Evolutionary conservation across 345 rosid species (phyloP), one percentile per base, ranked within the genome.

Genomic region (Trapa incisa): DNA sequence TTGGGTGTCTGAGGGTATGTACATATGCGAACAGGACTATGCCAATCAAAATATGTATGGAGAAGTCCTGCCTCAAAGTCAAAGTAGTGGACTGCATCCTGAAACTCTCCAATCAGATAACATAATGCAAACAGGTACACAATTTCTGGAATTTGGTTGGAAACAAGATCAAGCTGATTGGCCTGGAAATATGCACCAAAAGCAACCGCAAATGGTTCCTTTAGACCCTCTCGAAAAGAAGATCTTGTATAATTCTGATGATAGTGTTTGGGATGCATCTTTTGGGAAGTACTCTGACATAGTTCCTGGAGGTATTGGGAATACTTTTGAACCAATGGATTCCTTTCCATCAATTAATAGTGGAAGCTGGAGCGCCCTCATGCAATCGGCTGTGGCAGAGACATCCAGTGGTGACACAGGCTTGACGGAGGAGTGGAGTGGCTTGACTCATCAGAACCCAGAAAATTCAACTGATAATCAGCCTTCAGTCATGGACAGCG

Each of bases 301-400:
- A 52, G 81, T 75, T 70, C 64, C 84, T 52, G 85, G 84, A 77
- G 86, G 82, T 11, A 75, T 77, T 45, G 78, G 75, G 64, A 82
- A 71, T 75, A 39, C 73, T 47, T 61, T 75, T 65, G 91, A 77
- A 58, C 68, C 65, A 43, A 53, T 71, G 48, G 86, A 80, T 70
- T 54, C 77, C 67, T 74, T 80, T n/a, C 76, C 82, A 66, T 65
- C 89, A 37, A 54, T 86, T 53, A 91, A 83, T 68, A 86, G 90
- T 82, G 97, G 97, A 71, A 88, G 96, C 74, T 91, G 96, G 97
- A 91, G 97, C 76, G 96, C 97, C 67, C 92, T 91, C 35, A 88
- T 91, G 96, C 97, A 91, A 73, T 83, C 95, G 73, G 96, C 96
- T 48, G 86, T 91, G 10, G 91, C 92, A 68, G 97, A 91, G 82